Evolutionary conservation across 805 yeast species (phyloP).

Genomic region (Yarrowia porcina): DNA sequence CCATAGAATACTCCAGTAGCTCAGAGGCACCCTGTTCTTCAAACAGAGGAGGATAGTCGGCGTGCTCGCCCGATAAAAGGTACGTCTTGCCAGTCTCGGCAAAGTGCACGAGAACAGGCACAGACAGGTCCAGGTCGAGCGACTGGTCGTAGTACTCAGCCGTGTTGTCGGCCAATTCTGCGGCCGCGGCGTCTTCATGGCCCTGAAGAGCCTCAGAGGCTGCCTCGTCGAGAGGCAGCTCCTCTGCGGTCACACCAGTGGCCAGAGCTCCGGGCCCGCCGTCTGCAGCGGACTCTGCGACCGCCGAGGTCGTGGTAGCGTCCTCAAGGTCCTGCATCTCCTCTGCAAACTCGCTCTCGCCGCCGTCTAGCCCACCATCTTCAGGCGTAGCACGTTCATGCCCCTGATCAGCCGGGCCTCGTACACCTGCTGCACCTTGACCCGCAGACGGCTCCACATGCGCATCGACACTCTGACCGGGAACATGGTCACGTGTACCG

Average conservation of each 20-base stretch:
- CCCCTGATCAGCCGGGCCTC: slow-evolving; percentile 10
- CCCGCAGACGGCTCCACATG: slow-evolving; percentile 10
- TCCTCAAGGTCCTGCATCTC: slow-evolving; percentile 8
- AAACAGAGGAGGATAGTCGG: background rate
- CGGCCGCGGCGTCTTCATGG: background rate
- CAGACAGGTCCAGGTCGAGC: background rate
- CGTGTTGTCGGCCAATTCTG: background rate
- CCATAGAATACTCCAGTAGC: slow-evolving; percentile 26
- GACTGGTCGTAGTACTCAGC: slow-evolving; percentile 4
- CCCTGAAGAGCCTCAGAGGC: slow-evolving; percentile 13
- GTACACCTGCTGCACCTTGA: slow-evolving; percentile 15
- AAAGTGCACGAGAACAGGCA: slow-evolving; percentile 1
- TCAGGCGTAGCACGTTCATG: slow-evolving; percentile 15
- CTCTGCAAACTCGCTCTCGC: background rate
- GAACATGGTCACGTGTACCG: slow-evolving; percentile 16
- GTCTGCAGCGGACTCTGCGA: background rate
- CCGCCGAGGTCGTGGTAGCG: background rate
- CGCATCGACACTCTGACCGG: slow-evolving; percentile 17
- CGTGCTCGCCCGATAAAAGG: background rate
- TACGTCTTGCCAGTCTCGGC: slow-evolving; percentile 4
- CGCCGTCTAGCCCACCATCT: slow-evolving; percentile 11
- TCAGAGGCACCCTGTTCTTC: background rate
- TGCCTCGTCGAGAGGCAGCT: slow-evolving; percentile 1
- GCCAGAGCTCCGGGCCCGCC: slow-evolving; percentile 6
- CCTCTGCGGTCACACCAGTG: background rate